Evolutionary conservation across 352 stramenopile genomes (phyloP), one percentile per base, ranked within the genome.

Genomic region (Phytophthora litchii): DNA sequence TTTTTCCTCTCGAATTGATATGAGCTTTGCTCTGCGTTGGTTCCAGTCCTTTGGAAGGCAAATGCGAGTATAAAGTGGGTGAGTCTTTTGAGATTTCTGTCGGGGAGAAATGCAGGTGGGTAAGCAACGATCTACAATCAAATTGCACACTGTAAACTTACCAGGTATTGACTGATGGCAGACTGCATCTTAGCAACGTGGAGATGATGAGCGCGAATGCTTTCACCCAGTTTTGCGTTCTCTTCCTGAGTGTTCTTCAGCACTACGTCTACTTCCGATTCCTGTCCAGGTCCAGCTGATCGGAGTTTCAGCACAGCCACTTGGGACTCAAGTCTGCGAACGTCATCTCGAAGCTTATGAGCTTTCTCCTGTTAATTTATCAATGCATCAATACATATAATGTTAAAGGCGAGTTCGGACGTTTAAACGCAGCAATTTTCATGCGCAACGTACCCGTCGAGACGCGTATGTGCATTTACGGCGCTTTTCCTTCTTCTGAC

Each of bases 11-110:
- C 53, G 21, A 20, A 71, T 61, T 1, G 41, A 29, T 3, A 51
- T 4, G 4, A 77, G 45, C 13, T 57, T 70, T 3, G 12, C n/a
- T 8, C 29, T 40, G 13, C 60, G 54, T 10, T 41, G 13, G 13
- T 35, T 25, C 47, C 60, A 69, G 34, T 64, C 34, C 25, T 59
- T 64, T 5, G 37, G 37, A 4, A 69, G 47, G 27, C 47, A 60
- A 27, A 27, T 27, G 5, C 23, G 23, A 27, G 23, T 27, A 27
- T 27, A 27, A 27, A 27, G 23, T 27, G 23, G 23, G 23, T 27
- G 23, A 5, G 23, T 5, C 23, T 27, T 3, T 5, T 27, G 23
- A 27, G 23, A 27, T 5, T 27, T 27, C 23, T 27, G 23, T 27
- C 5, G 23, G 23, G 5, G 23, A 27, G 23, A 27, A 27, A 27